Conservation (phyloP, 805 yeast genomes). For the Candida pseudofarinosa region DNA sequence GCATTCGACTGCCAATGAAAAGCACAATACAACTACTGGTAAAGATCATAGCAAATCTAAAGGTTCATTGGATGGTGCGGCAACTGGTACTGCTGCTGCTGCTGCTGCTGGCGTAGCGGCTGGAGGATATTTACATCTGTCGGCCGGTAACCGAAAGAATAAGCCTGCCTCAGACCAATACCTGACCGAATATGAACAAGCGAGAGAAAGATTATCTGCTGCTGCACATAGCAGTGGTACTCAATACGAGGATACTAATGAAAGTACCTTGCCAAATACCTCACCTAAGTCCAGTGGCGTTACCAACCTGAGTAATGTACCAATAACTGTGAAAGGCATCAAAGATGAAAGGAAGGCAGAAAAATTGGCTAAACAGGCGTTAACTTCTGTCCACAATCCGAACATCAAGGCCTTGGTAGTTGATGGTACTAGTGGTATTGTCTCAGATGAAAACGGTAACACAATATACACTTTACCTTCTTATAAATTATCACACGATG, state of each 20-base stretch:
- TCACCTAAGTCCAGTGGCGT: not conserved
- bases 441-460: constrained; percentile 25
- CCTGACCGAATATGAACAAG: constrained; percentile 2
- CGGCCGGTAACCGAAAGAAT: not conserved
- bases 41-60: not conserved
- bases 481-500: not conserved
- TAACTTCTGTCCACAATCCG: constrained; percentile 16
- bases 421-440: constrained; percentile 26
- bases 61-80: not conserved
- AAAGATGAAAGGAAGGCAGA: constrained; percentile 22
- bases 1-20: not conserved
- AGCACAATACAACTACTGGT: not conserved
- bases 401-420: constrained; percentile 22
- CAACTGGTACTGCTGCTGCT: constrained; percentile 1
- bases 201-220: constrained; percentile 1
- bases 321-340: constrained; percentile 29
- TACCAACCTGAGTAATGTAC: constrained; percentile 8
- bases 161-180: not conserved
- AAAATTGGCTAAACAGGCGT: constrained; percentile 23
- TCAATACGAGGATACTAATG: not conserved
- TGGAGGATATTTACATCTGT: not conserved
- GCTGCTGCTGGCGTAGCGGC: not conserved
- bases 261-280: not conserved
- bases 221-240: constrained; percentile 1
- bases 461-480: not conserved